Percentiles rank a stretch among this genome's conserved stretches.
Conservation (phyloP, 805 yeast species). For the Zygosaccharomyces bailii region DNA sequence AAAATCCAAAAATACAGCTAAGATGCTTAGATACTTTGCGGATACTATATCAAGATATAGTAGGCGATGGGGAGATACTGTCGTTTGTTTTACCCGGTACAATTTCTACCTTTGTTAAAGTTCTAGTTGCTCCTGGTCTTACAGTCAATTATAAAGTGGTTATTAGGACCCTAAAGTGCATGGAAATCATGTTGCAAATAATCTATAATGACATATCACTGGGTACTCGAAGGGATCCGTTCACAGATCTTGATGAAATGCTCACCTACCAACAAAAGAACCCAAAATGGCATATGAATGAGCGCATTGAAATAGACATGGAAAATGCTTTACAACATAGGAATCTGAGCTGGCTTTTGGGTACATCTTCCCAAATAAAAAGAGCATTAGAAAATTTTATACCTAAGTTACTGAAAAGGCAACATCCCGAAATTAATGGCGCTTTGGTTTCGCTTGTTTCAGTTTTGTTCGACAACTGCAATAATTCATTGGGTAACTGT, state of each 20-base stretch:
- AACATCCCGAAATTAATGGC: slow-evolving; percentile 19
- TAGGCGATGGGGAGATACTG: slow-evolving; percentile 46
- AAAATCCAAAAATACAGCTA: slow-evolving; percentile 33
- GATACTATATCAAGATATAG: slow-evolving; percentile 35
- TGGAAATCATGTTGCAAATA: slow-evolving; percentile 31
- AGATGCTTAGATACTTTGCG: slow-evolving; percentile 37
- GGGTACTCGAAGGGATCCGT: slow-evolving; percentile 17
- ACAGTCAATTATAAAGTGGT: slow-evolving; percentile 40
- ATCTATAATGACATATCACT: slow-evolving; percentile 46
- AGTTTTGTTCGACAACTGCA: slow-evolving; percentile 15
- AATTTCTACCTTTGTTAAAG: slow-evolving; percentile 43
- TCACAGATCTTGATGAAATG: slow-evolving; percentile 21
- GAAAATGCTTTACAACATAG: slow-evolving; percentile 34
- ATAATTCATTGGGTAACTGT: slow-evolving; percentile 23
- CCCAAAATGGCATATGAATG: slow-evolving; percentile 13
- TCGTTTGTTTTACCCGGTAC: slow-evolving; percentile 52
- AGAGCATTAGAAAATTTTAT: slow-evolving; percentile 42
- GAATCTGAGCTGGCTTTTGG: slow-evolving; percentile 52
- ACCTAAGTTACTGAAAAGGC: slow-evolving; percentile 26
- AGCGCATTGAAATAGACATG: slow-evolving; percentile 15
- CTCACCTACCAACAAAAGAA: slow-evolving; percentile 14
- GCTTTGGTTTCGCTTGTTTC: slow-evolving; percentile 19
- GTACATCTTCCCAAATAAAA: slow-evolving; percentile 48
- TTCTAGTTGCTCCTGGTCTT: slow-evolving; percentile 34
- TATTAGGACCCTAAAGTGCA: slow-evolving; percentile 30